Evolutionary conservation across 192 early-diverging fungal species (phyloP), one percentile per base, ranked within the genome.

Genomic region (Backusella parvicylindrica): DNA sequence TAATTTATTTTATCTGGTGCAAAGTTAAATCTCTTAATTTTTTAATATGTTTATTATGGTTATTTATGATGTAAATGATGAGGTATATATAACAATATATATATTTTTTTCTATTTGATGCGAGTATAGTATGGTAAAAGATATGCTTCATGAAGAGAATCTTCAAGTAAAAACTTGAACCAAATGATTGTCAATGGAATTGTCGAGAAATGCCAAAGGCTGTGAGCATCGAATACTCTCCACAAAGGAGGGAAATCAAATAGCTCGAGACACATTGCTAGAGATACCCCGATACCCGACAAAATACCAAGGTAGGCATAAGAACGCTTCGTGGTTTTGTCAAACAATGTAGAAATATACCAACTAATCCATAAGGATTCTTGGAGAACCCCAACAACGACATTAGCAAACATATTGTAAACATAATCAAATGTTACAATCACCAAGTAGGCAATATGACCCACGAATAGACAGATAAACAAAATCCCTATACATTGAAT

Each of bases 381-480:
- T 73, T 90, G 86, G n/a, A 89, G 56, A 6, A 90, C 68, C 1
- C 95, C 97, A 6, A 98, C 86, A 0, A 79, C 75, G 5, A 93
- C 89, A 28, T 92, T 93, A 1, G 95, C 97, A n/a, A 83, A 75
- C 89, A 98, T 98, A 81, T 99, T 99, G 83, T 97, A 98, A 0
- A 86, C 87, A 82, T 99, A 99, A 75, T 99, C 95, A 80, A 99
- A 98, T 31, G 75, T 78, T 32, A 88, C 85, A 11, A 31, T 31
- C 37, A 95, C 79, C 66, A 99, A 78, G 66, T 98, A 97, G 26
- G 87, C 86, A 31, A 93, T 83, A 71, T 93, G 92, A 47, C 83
- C 66, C 5, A 85, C 12, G 78, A 86, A 91, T 1, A 73, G n/a
- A 18, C 35, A 18, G 11, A 40, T 53, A 33, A 68, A 69, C 28